These are phyloP conservation scores for Aureobasidium mangrovei DNA, from an alignment of 2,329 filamentous ascomycete species.

Conservation along the genomic window DNA sequence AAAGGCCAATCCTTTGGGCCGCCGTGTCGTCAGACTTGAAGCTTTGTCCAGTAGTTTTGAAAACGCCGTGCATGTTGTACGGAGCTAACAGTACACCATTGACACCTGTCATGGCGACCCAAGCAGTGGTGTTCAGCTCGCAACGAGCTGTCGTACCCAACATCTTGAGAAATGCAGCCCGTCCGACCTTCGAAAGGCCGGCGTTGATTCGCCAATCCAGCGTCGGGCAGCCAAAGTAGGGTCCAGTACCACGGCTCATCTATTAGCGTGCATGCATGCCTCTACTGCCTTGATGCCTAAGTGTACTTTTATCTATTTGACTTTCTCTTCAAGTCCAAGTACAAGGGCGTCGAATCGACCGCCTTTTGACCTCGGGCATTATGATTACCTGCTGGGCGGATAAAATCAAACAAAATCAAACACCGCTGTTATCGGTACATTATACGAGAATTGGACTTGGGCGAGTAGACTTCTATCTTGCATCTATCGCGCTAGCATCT, in stretches of 20 bases:
- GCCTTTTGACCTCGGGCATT: conserved; percentile 3
- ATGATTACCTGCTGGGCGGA: too few relatives aligned
- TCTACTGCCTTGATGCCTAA: conserved; percentile 8
- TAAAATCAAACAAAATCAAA: too few relatives aligned
- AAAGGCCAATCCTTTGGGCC: neutral
- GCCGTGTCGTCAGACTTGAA: neutral
- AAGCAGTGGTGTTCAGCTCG: neutral
- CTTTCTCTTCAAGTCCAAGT: conserved; percentile 2
- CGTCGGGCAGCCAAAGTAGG: conserved; percentile 10
- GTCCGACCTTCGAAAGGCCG: conserved; percentile 1
- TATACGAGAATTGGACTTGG: too few relatives aligned
- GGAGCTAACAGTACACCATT: conserved; percentile 10
- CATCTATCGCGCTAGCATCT: neutral
- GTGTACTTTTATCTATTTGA: neutral
- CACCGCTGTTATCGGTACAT: too few relatives aligned
- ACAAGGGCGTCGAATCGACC: conserved; percentile 6
- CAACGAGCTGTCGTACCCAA: conserved; percentile 4
- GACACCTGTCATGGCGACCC: conserved; percentile 6
- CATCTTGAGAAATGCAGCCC: conserved; percentile 3
- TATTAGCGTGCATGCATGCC: conserved; percentile 9
- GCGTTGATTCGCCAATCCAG: conserved; percentile 11
- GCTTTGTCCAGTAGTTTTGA: neutral
- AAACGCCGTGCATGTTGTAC: conserved; percentile 8
- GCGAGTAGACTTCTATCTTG: too few relatives aligned
- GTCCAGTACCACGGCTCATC: conserved; percentile 9